Base-by-base conservation (phyloP, 768 basidiomycete species). In the Psilocybe sp. region DNA sequence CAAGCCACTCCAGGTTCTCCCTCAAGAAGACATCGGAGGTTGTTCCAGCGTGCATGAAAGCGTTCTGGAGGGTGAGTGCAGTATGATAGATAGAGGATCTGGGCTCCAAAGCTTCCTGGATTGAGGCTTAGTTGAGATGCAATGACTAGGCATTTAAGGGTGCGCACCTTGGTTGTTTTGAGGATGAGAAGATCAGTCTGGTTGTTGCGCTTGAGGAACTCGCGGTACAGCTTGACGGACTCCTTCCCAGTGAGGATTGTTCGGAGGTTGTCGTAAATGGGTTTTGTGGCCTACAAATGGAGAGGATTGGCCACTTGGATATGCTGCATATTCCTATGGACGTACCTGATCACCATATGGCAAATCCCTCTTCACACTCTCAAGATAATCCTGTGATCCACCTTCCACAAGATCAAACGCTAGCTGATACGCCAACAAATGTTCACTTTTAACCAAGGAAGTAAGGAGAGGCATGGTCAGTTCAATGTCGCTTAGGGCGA, bases 21-120 rank as follows among this genome's bases (percentile, higher is more conserved):
- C 94, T 85, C 15, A 99, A 75, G 72, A 98, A 99, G 19, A 80
- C 64, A 61, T 99, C 97, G 1, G 94, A 95, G 0, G 94, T 93
- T 3, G 97, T 99, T 41, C 97, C 97, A n/a, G 96, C 85, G 63
- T 97, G 87, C 84, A 96, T 95, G 67, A 95, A 98, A 1, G 97
- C 94, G 67, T 99, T 98, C 66, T 95, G 91, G 50, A 99, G 80
- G 7, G 94, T 94, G 55, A 99, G 81, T 4, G 97, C 94, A 5
- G 92, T 94, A 70, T 99, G 97, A 66, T 94, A 98, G 63, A 99
- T 92, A 15, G 96, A 98, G 18, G 92, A 95, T 34, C 96, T 88
- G 20, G 93, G 81, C 62, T 98, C 96, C 16, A 98, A 76, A 1
- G 85, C 83, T 45, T 98, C 94, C 92, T 94, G 46, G 4, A 40